A percentile compares a stretch with the other conserved stretches of the same genome.
These are phyloP conservation scores for Antrodiella citrinella DNA, from an alignment of 768 basidiomycete genomes.

Conservation along the genomic window DNA sequence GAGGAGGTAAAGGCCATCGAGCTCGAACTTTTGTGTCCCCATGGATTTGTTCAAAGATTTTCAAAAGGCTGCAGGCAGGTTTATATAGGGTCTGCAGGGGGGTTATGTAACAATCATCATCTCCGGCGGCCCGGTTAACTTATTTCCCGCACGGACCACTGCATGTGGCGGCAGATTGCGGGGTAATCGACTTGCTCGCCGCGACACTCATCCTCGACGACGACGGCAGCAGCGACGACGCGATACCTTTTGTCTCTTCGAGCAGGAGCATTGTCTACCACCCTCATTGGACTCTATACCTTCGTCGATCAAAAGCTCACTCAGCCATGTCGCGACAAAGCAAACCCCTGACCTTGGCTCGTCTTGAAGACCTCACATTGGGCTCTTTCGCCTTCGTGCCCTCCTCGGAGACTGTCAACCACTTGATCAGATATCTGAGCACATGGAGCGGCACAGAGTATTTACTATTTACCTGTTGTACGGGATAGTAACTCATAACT, in stretches of 20 bases:
- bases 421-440: conserved; percentile 66
- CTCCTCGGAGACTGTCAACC: conserved; percentile 58
- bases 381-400: conserved; percentile 54
- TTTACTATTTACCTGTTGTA: neutral
- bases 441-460: conserved; percentile 89
- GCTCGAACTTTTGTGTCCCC: conserved; percentile 94
- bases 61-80: conserved; percentile 10
- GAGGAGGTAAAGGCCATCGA: conserved; percentile 72
- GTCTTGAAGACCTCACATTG: conserved; percentile 54
- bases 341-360: conserved; percentile 39
- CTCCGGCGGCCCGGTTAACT: neutral
- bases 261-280: neutral
- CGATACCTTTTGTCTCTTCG: neutral
- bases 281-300: neutral
- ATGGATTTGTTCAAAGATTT: conserved; percentile 54
- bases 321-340: conserved; percentile 44
- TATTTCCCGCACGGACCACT: neutral
- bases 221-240: neutral
- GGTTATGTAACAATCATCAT: neutral
- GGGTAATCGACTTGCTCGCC: neutral
- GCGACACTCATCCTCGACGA: neutral
- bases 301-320: neutral
- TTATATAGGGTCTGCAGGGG: conserved; percentile 15
- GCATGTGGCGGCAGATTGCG: neutral
- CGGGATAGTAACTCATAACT: neutral